Evolutionary conservation across 2,329 filamentous ascomycete species (phyloP), one percentile per base, ranked within the genome.

Genomic region (Incumbomyces delicatus): DNA sequence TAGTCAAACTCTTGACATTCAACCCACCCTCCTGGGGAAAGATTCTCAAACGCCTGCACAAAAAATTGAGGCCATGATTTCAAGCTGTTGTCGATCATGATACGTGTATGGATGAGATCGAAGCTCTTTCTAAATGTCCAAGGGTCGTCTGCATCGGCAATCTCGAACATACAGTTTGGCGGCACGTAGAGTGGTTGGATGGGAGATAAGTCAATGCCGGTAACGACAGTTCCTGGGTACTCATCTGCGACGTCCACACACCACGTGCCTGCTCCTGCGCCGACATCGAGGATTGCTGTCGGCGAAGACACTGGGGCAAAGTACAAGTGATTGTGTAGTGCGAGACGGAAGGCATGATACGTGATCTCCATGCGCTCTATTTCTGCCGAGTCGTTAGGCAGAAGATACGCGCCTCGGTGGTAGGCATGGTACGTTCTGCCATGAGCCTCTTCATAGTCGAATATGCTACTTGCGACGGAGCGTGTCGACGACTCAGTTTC

Each of bases 71-170:
- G 41, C 48, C 44, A 52, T 18, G 46, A 34, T 35, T 37, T 47
- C n/a, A 52, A n/a, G 11, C 33, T 29, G 16, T 33, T 29, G 29
- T 49, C 49, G 30, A 50, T 47, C 48, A 52, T 44, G 27, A 41
- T 39, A 12, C 50, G 37, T 17, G 47, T 42, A 34, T 63, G 59
- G 13, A 81, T 70, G 47, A 77, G 78, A 57, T 81, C 77, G 46
- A 79, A 81, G 44, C 73, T 67, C 49, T 76, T 70, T 57, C 2
- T 72, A 50, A 77, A 70, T n/a, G 77, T 58, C 76, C 76, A 80
- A 2, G 68, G 66, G 47, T 69, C 71, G 58, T 80, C 76, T 16
- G 74, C 67, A 50, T 80, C 77, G 47, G 80, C 77, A 7, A 80
- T 67, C 56, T 76, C 63, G 52, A 77, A 78, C 17, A 66, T 64